Conservation (phyloP, 306 rosid genomes). For the Quercus engelmannii region DNA sequence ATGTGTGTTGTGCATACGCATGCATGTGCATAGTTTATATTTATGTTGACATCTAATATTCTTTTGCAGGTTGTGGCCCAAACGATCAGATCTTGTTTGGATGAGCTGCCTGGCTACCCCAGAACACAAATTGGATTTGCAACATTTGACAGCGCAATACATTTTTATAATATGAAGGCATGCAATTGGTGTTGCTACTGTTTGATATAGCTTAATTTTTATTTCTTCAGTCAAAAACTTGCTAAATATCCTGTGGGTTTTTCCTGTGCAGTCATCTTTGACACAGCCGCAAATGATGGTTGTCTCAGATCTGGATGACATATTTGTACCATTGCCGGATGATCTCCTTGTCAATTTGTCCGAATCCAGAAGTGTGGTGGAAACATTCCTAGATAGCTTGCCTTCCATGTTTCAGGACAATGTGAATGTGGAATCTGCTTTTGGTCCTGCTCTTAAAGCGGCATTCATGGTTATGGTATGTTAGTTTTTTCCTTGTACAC, state of each 20-base stretch:
- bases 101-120: constrained; percentile 92
- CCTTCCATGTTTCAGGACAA: constrained; percentile 96
- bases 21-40: constrained; percentile 9
- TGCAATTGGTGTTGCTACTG: constrained; percentile 17
- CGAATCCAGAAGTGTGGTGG: constrained; percentile 95
- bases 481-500: neutral
- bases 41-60: constrained; percentile 15
- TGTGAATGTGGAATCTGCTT: constrained; percentile 88
- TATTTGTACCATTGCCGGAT: constrained; percentile 97
- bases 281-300: constrained; percentile 99
- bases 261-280: constrained; percentile 74
- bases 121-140: constrained; percentile 99
- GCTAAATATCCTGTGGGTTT: constrained; percentile 31
- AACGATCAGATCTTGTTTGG: constrained; percentile 89
- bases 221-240: neutral
- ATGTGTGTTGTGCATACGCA: constrained; percentile 5
- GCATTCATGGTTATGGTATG: constrained; percentile 93
- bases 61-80: constrained; percentile 79
- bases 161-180: constrained; percentile 97
- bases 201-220: constrained; percentile 7
- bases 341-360: constrained; percentile 98
- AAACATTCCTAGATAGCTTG: constrained; percentile 87
- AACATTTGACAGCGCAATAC: constrained; percentile 94
- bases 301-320: constrained; percentile 94
- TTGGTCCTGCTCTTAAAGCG: constrained; percentile 96